phyloP scores from a whole-genome alignment of 805 yeast genomes.

The Priceomyces haplophilus region DNA sequence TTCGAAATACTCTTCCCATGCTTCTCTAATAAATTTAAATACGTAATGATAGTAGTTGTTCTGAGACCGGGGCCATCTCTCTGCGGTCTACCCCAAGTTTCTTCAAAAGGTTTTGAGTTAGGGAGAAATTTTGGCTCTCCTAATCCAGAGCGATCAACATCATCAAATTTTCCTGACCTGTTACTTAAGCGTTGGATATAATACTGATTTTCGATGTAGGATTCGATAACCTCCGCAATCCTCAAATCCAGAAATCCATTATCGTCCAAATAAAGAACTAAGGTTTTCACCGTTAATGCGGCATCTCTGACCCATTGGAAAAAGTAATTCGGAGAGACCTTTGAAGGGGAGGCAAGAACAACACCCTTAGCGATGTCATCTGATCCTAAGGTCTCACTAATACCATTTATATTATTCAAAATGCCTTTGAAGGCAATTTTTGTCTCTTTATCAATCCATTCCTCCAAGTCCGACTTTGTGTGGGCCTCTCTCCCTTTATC shows the following conservation, averaged over 20 bases:
- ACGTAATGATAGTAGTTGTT: conserved; percentile 58
- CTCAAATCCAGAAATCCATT: conserved; percentile 8
- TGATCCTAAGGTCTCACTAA: conserved; percentile 26
- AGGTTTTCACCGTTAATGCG: conserved; percentile 70
- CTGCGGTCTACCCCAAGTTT: conserved; percentile 92
- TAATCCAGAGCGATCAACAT: conserved; percentile 46
- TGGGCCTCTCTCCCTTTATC: background rate
- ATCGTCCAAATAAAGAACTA: conserved; percentile 56
- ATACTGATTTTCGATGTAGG: conserved; percentile 59
- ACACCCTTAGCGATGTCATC: conserved; percentile 57
- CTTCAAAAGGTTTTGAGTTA: conserved; percentile 59
- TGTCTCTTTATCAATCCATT: conserved; percentile 48
- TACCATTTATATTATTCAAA: conserved; percentile 56
- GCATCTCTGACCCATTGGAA: conserved; percentile 91
- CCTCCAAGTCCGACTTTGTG: conserved; percentile 32
- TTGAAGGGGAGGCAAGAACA: conserved; percentile 84
- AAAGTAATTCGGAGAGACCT: conserved; percentile 67
- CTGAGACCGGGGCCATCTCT: conserved; percentile 92
- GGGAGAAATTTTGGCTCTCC: conserved; percentile 90
- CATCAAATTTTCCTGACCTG: conserved; percentile 60
- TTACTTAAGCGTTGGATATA: conserved; percentile 64
- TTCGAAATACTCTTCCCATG: conserved; percentile 20
- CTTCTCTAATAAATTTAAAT: conserved; percentile 42
- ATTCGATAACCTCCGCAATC: conserved; percentile 38
- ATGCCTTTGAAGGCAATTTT: conserved; percentile 44